phyloP scores from a whole-genome alignment of 306 rosid species.

The Adenanthera pavonina region DNA sequence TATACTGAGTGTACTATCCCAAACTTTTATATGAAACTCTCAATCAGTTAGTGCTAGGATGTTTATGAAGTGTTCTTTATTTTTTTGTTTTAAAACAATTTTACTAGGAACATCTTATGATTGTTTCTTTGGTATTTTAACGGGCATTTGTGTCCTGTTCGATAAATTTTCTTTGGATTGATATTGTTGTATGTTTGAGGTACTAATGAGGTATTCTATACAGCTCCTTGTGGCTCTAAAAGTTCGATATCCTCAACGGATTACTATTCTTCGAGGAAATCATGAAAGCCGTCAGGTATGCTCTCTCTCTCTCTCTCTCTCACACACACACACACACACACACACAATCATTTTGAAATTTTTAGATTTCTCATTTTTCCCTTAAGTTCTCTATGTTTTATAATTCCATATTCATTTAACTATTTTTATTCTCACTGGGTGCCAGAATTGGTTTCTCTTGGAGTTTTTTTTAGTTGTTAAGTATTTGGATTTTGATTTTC shows the following conservation, averaged over 20 bases:
- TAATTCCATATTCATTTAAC: not conserved
- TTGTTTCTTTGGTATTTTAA: not conserved
- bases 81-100: not conserved
- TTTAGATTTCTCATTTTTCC: not conserved
- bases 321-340: no score
- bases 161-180: not conserved
- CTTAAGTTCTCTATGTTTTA: not conserved
- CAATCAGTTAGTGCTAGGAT: slow-evolving; percentile 16
- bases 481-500: slow-evolving; percentile 5
- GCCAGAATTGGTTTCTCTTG: not conserved
- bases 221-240: slow-evolving; percentile 82
- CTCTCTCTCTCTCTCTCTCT: not conserved
- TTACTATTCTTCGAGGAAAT: slow-evolving; percentile 87
- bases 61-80: not conserved
- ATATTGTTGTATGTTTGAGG: not conserved
- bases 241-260: slow-evolving; percentile 80
- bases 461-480: slow-evolving; percentile 6
- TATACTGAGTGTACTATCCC: slow-evolving; percentile 8
- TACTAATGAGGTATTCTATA: slow-evolving; percentile 38
- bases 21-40: not conserved
- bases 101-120: not conserved
- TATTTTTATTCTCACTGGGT: not conserved
- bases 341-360: not conserved
- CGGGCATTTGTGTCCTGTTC: not conserved
- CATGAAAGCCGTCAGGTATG: slow-evolving; percentile 89